A percentile compares a stretch with the other conserved stretches of the same genome.
Conservation (phyloP, 2,329 filamentous ascomycete genomes). For the Aspergillus sp. region DNA sequence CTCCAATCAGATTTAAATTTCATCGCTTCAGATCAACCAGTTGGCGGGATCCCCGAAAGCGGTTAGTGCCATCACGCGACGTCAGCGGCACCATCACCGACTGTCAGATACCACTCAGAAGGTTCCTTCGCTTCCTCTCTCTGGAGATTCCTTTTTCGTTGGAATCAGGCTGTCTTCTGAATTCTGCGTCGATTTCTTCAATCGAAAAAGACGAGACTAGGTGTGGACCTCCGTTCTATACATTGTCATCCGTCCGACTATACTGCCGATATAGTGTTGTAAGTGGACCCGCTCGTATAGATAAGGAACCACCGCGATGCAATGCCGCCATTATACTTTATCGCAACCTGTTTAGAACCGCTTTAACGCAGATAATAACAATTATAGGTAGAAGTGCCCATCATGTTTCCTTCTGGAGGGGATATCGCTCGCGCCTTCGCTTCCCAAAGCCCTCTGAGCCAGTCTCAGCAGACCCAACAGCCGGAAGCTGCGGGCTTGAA, state of each 20-base stretch:
- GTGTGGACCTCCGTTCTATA: not conserved
- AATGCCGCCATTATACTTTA: not conserved
- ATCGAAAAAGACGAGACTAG: not conserved
- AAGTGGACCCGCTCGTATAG: constrained; percentile 6
- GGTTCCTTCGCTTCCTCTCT: not conserved
- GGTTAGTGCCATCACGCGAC: constrained; percentile 1
- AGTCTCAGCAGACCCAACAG: constrained; percentile 32
- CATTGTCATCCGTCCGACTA: not conserved
- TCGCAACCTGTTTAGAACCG: not conserved
- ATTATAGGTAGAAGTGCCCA: constrained; percentile 32
- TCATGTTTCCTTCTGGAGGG: constrained; percentile 57
- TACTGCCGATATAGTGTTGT: not conserved
- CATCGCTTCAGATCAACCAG: constrained; percentile 1
- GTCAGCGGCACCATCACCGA: not conserved
- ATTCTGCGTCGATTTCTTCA: not conserved
- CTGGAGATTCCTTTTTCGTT: not conserved
- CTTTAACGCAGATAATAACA: not conserved
- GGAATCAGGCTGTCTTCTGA: not conserved
- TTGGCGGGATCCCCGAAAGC: constrained; percentile 1
- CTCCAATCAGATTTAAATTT: constrained; percentile 3
- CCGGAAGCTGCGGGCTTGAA: constrained; percentile 56
- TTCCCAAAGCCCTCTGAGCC: constrained; percentile 42
- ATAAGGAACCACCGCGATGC: constrained; percentile 13
- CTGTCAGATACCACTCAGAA: not conserved
- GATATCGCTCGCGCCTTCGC: constrained; percentile 59